Evolutionary conservation across 2,329 filamentous ascomycete genomes (phyloP).

Genomic region (Pestalotiopsis sp.): DNA sequence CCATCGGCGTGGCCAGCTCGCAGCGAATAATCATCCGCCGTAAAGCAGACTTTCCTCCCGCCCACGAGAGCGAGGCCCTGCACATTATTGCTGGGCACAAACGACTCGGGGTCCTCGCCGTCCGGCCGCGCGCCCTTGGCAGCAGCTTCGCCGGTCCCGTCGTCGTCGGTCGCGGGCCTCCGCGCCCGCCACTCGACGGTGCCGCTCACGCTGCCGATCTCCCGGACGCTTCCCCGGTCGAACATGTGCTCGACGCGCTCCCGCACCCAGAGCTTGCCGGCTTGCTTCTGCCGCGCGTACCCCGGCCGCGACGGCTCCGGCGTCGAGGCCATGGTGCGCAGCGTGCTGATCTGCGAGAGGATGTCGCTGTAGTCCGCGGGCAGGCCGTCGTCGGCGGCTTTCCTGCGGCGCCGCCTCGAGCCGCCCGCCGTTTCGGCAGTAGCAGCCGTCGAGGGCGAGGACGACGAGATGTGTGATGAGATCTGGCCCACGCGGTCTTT

Average conservation of each 20-base stretch:
- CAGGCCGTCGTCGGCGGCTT: conserved; percentile 27
- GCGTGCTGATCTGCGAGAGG: conserved; percentile 54
- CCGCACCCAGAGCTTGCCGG: conserved; percentile 67
- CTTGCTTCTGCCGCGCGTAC: conserved; percentile 64
- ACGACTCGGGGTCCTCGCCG: conserved; percentile 35
- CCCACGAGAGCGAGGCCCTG: conserved; percentile 58
- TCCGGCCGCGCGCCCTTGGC: conserved; percentile 50
- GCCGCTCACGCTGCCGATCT: conserved; percentile 63
- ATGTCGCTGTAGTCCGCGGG: conserved; percentile 66
- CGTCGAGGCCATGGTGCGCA: conserved; percentile 55
- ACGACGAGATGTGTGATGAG: conserved; percentile 23
- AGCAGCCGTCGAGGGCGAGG: neutral
- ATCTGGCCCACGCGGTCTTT: conserved; percentile 33
- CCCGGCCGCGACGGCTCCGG: conserved; percentile 57
- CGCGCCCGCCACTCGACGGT: conserved; percentile 55
- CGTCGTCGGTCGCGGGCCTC: conserved; percentile 42
- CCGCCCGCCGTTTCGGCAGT: neutral
- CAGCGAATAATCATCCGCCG: conserved; percentile 66
- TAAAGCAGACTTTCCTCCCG: conserved; percentile 59
- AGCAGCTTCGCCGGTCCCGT: conserved; percentile 22
- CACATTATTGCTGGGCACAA: conserved; percentile 64
- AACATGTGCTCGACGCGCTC: conserved; percentile 62
- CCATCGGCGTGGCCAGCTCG: conserved; percentile 68
- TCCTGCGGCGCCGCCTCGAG: neutral
- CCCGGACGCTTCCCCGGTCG: conserved; percentile 56